Evolutionary conservation across 805 yeast genomes (phyloP).

Genomic region (Myxozyma nipponensis): DNA sequence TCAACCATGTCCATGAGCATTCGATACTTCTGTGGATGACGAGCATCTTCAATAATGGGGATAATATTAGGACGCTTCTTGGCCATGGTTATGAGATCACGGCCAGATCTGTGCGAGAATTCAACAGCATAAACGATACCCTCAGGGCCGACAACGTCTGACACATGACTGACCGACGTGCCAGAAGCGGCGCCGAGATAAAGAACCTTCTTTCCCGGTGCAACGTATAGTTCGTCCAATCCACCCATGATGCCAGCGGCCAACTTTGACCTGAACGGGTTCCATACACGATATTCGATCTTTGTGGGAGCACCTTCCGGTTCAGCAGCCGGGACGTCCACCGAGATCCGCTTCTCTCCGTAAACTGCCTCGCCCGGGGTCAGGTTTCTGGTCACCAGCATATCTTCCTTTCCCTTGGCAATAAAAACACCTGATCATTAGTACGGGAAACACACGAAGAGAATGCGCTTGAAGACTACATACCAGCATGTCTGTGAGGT

Average conservation of each 20-base stretch:
- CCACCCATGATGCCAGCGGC: constrained; percentile 99
- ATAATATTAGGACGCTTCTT: constrained; percentile 99
- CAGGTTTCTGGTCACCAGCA: constrained; percentile 90
- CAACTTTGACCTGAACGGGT: constrained; percentile 98
- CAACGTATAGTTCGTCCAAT: constrained; percentile 93
- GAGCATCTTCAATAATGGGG: constrained; percentile 98
- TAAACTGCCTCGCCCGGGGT: constrained; percentile 99
- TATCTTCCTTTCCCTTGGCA: constrained; percentile 99
- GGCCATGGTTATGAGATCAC: constrained; percentile 99
- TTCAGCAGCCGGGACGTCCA: constrained; percentile 88
- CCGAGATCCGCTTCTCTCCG: constrained; percentile 93
- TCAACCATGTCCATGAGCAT: constrained; percentile 99
- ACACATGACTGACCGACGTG: constrained; percentile 96
- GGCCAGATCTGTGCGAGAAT: constrained; percentile 99
- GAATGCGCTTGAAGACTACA: background rate
- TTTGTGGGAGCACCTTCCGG: constrained; percentile 68
- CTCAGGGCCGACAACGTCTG: constrained; percentile 98
- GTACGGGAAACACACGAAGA: background rate
- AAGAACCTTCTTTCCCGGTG: constrained; percentile 96
- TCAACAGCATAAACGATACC: constrained; percentile 99
- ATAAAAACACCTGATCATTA: constrained; percentile 62
- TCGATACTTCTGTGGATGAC: constrained; percentile 99
- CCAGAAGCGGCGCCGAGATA: constrained; percentile 99
- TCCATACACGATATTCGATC: constrained; percentile 99
- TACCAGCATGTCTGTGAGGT: constrained; percentile 94